Evolutionary conservation across 768 basidiomycete genomes (phyloP).

Genomic region (Rhizopogon salebrosus): DNA sequence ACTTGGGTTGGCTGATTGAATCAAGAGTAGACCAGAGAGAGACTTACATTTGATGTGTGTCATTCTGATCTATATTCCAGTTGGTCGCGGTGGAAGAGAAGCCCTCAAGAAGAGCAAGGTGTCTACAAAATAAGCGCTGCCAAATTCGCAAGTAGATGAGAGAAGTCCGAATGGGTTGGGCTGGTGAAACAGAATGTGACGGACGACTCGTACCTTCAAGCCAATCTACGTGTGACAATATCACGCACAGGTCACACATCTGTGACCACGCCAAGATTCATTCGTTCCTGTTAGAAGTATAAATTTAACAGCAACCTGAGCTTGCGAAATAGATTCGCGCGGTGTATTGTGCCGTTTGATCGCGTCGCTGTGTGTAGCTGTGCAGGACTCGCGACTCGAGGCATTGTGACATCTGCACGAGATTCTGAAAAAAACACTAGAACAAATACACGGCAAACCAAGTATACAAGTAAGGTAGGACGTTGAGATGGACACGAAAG

Average conservation of each 20-base stretch:
- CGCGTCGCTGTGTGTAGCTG: too few relatives aligned
- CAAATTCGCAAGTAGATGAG: constrained; percentile 6
- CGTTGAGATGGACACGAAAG: constrained; percentile 7
- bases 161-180: not conserved
- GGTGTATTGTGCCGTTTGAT: too few relatives aligned
- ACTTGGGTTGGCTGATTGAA: constrained; percentile 26
- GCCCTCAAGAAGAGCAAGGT: constrained; percentile 1
- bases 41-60: constrained; percentile 84
- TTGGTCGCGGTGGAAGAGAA: not conserved
- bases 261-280: not conserved
- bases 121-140: constrained; percentile 9
- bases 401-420: too few relatives aligned
- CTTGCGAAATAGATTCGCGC: too few relatives aligned
- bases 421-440: too few relatives aligned
- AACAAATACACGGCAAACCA: constrained; percentile 28
- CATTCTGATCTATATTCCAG: constrained; percentile 38
- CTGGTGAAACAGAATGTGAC: not conserved
- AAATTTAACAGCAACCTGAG: too few relatives aligned
- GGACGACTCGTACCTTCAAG: too few relatives aligned
- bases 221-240: not conserved
- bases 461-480: constrained; percentile 28
- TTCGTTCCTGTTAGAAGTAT: too few relatives aligned
- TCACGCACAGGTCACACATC: not conserved
- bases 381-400: too few relatives aligned
- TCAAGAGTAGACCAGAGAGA: constrained; percentile 6